A percentile compares a stretch with the other conserved stretches of the same genome.
These are phyloP conservation scores for Cystofilobasidium capitatum DNA, from an alignment of 768 basidiomycete genomes.

Conservation along the genomic window DNA sequence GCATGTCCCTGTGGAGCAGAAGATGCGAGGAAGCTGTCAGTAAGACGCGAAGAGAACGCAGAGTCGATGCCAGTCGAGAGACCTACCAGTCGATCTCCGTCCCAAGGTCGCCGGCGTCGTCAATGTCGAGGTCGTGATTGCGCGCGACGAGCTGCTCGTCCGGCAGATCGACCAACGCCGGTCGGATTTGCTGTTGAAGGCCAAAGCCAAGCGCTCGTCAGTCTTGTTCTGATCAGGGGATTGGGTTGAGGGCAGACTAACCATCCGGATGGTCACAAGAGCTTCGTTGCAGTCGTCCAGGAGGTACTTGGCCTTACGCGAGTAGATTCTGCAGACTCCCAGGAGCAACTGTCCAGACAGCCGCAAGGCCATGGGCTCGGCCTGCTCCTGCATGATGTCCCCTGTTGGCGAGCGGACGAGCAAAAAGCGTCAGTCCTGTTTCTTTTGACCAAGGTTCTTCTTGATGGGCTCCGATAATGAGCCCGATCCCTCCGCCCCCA, in stretches of 20 bases:
- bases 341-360: conserved; percentile 93
- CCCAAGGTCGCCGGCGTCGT: conserved; percentile 52
- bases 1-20: conserved; percentile 49
- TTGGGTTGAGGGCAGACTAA: conserved; percentile 35
- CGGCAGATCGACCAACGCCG: conserved; percentile 89
- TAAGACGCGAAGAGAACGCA: background rate
- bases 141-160: conserved; percentile 83
- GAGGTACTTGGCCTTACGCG: conserved; percentile 92
- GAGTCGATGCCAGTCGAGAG: background rate
- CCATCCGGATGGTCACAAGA: conserved; percentile 88
- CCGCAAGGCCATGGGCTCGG: conserved; percentile 79
- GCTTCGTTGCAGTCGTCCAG: conserved; percentile 98
- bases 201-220: conserved; percentile 47
- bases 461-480: background rate
- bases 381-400: conserved; percentile 79
- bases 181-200: conserved; percentile 48
- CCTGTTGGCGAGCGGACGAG: conserved; percentile 43
- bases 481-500: no score
- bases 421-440: background rate
- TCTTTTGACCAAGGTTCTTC: background rate
- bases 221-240: background rate
- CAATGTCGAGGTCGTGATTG: conserved; percentile 78
- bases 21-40: conserved; percentile 9
- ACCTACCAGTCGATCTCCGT: conserved; percentile 36
- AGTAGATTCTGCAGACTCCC: conserved; percentile 95